A percentile compares a stretch with the other conserved stretches of the same genome.
Evolutionary conservation across 2,329 filamentous ascomycete species (phyloP).

Genomic region (Penicillium oxalicum): DNA sequence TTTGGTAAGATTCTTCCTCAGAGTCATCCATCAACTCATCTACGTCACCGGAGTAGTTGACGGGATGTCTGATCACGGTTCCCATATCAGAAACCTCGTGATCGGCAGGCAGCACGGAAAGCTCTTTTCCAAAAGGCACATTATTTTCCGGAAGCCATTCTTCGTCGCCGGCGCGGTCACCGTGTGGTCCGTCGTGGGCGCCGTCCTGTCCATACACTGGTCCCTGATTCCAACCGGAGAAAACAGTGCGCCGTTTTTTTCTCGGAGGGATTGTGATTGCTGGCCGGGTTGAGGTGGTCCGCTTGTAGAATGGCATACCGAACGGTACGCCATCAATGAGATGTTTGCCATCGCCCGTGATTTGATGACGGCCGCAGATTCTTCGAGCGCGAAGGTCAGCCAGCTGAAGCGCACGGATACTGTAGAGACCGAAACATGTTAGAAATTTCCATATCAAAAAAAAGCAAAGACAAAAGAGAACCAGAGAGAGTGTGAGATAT

Average conservation of each 20-base stretch:
- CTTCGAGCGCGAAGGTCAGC: constrained; percentile 68
- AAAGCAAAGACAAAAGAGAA: not conserved
- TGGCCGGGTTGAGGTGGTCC: constrained; percentile 55
- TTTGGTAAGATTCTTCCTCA: constrained; percentile 33
- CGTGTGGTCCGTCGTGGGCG: not conserved
- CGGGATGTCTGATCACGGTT: constrained; percentile 32
- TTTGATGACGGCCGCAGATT: constrained; percentile 73
- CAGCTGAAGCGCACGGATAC: constrained; percentile 70
- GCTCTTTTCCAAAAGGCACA: constrained; percentile 23
- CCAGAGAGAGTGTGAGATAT: not conserved
- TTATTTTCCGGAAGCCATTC: constrained; percentile 26
- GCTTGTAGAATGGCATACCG: constrained; percentile 63
- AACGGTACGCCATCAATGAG: constrained; percentile 82
- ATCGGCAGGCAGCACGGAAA: constrained; percentile 20
- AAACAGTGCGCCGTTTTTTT: constrained; percentile 54
- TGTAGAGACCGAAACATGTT: constrained; percentile 29
- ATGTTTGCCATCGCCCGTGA: constrained; percentile 69
- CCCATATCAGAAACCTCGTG: constrained; percentile 29
- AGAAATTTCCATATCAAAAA: not conserved
- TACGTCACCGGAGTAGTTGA: constrained; percentile 24
- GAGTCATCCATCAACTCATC: constrained; percentile 28
- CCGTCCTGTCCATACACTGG: constrained; percentile 8
- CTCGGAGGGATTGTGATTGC: constrained; percentile 65
- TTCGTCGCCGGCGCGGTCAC: constrained; percentile 27
- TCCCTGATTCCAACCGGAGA: constrained; percentile 25